A percentile compares a stretch with the other conserved stretches of the same genome.
Evolutionary conservation across 805 yeast genomes (phyloP).

Genomic region (Pichia manshurica): DNA sequence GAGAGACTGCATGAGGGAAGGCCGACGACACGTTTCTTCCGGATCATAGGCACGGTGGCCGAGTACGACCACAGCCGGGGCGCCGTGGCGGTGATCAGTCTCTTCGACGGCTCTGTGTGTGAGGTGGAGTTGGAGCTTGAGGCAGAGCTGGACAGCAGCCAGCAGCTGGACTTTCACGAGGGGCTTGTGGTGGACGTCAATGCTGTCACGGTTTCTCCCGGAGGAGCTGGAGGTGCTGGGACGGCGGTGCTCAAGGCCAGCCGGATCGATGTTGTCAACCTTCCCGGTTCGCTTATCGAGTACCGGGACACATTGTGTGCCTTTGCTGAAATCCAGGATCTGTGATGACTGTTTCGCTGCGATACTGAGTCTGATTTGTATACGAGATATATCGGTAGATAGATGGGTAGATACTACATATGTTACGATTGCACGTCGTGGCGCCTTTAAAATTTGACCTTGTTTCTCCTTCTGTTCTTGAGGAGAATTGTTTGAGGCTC

Average conservation of each 20-base stretch:
- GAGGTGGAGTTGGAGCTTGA: slow-evolving; percentile 11
- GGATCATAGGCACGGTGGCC: slow-evolving; percentile 22
- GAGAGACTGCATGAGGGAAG: slow-evolving; percentile 9
- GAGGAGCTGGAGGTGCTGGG: too few relatives aligned
- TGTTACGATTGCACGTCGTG: background rate
- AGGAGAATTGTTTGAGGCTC: slow-evolving; percentile 50
- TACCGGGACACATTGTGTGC: background rate
- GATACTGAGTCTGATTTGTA: background rate
- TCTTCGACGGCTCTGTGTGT: slow-evolving; percentile 11
- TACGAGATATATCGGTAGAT: background rate
- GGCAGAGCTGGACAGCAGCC: slow-evolving; percentile 5
- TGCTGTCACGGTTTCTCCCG: slow-evolving; percentile 1
- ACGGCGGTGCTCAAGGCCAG: background rate
- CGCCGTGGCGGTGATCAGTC: slow-evolving; percentile 13
- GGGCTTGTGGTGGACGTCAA: slow-evolving; percentile 26
- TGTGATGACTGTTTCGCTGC: too few relatives aligned
- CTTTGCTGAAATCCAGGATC: background rate
- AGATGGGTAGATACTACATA: background rate
- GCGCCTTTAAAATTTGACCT: slow-evolving; percentile 38
- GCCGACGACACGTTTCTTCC: slow-evolving; percentile 12
- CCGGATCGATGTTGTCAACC: background rate
- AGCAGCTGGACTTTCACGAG: slow-evolving; percentile 6
- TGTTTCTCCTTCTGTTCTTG: slow-evolving; percentile 51
- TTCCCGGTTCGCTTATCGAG: slow-evolving; percentile 3
- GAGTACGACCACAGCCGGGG: slow-evolving; percentile 19